Percentiles rank a stretch among this genome's conserved stretches.
Evolutionary conservation across 495 filamentous ascomycete species (phyloP).

Genomic region (Xylaria curta): DNA sequence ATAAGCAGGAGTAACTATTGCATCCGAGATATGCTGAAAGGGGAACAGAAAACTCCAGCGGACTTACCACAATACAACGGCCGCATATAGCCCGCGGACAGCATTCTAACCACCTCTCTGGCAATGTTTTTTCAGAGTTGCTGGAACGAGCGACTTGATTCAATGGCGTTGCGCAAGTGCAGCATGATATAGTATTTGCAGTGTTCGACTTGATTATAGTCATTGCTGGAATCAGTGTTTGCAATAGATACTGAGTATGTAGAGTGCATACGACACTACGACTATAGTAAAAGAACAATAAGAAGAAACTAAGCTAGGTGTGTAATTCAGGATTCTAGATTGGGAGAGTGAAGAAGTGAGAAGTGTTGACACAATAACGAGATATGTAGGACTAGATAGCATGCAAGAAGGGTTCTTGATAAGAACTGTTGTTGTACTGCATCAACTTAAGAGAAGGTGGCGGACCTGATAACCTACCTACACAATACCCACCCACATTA

Average conservation of each 20-base stretch:
- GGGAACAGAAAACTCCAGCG: too few species aligned
- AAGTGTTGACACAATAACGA: background rate
- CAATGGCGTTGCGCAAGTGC: conserved; percentile 68
- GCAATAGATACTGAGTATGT: too few species aligned
- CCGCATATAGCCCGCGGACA: conserved; percentile 73
- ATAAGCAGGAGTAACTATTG: too few species aligned
- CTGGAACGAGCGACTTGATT: conserved; percentile 49
- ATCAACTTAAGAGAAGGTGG: background rate
- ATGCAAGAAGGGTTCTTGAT: background rate
- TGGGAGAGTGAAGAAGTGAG: background rate
- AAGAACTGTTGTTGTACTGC: background rate
- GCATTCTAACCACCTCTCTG: conserved; percentile 61
- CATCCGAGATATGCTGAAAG: too few species aligned
- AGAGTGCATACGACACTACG: background rate
- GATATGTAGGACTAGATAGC: background rate
- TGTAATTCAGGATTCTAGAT: background rate
- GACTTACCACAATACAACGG: conserved; percentile 56
- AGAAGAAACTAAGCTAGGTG: background rate
- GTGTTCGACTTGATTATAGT: conserved; percentile 30
- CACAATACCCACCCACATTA: background rate
- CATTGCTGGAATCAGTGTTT: conserved; percentile 22
- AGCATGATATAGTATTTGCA: conserved; percentile 57
- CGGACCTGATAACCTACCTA: background rate
- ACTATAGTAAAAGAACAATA: background rate
- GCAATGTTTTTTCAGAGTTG: conserved; percentile 62